Evolutionary conservation across 345 rosid genomes (phyloP), one percentile per base, ranked within the genome.

Genomic region (Linum usitatissimum): DNA sequence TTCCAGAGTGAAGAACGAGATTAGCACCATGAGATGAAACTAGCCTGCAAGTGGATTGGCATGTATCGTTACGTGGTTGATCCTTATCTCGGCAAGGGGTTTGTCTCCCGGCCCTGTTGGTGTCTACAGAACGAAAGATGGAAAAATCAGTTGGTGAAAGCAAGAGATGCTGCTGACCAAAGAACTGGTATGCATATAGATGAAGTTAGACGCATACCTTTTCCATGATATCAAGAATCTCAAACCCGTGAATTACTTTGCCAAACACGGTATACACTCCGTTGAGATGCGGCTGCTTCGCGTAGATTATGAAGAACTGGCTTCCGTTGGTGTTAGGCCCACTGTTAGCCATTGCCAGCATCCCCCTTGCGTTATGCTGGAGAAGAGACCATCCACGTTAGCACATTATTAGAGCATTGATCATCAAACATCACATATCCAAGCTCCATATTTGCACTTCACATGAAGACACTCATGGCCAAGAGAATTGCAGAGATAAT

Each of bases 261-360:
- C 99, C 99, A 61, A 94, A 86, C 58, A 90, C 73, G 15, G 99
- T 90, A 84, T 94, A 90, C 60, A 84, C 63, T 63, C 99, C 99
- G 71, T 94, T 90, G 55, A 94, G 96, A 80, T 94, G 97, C 20
- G 97, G 99, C 70, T 90, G 97, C 78, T 94, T 90, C 6, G 87
- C 96, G 54, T 84, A 94, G 18, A 78, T 49, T 17, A 94, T 60
- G 76, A 94, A 94, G 75, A 94, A 94, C 70, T 94, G 99, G 83
- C 97, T 90, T 66, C 92, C 99, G 18, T 87, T 90, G 31, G 99
- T 94, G 69, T 94, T 90, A 55, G 99, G 95, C 18, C 99, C 97
- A 61, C 95, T 93, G 71, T 93, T 88, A 59, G 99, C 99, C 99
- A 94, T 94, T 18, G 97, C 57, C 17, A 94, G 73, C 61, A 81